Conservation (phyloP, 768 basidiomycete genomes). For the Rhizopogon rudus region DNA sequence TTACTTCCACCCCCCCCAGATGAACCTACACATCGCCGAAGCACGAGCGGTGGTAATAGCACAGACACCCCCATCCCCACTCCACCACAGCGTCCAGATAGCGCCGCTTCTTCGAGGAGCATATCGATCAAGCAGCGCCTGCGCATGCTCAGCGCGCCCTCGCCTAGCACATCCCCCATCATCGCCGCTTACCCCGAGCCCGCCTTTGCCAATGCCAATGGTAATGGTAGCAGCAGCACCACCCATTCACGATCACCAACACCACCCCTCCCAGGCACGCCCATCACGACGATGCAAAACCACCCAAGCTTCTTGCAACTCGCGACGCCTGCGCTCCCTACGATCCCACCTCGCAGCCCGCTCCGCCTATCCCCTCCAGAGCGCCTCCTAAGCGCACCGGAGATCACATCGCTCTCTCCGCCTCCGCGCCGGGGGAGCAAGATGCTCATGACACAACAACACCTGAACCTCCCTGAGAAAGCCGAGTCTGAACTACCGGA, state of each 20-base stretch:
- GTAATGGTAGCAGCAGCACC: conserved; percentile 13
- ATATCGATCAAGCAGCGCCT: conserved; percentile 58
- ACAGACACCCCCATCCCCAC: conserved; percentile 36
- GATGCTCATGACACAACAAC: conserved; percentile 26
- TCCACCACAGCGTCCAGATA: conserved; percentile 35
- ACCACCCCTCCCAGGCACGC: conserved; percentile 22
- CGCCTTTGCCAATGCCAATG: too few relatives aligned
- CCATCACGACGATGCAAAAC: conserved; percentile 45
- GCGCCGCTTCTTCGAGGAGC: conserved; percentile 15
- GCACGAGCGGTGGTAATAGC: conserved; percentile 33
- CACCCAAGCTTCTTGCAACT: conserved; percentile 62
- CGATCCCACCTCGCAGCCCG: conserved; percentile 14
- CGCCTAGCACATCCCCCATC: conserved; percentile 19
- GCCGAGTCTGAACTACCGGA: conserved; percentile 8
- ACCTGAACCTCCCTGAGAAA: conserved; percentile 2
- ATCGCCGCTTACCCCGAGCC: not conserved
- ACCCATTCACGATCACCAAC: conserved; percentile 21
- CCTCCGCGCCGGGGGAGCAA: conserved; percentile 62
- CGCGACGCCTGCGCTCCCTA: conserved; percentile 30
- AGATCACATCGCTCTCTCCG: conserved; percentile 51
- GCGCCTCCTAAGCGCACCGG: conserved; percentile 26
- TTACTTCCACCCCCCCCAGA: conserved; percentile 67
- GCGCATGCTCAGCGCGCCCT: conserved; percentile 62
- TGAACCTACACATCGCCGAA: conserved; percentile 31
- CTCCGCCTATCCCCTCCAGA: conserved; percentile 23